A percentile compares a stretch with the other conserved stretches of the same genome.
Conservation (phyloP, 2,329 filamentous ascomycete species). For the Ascomycota sp. region DNA sequence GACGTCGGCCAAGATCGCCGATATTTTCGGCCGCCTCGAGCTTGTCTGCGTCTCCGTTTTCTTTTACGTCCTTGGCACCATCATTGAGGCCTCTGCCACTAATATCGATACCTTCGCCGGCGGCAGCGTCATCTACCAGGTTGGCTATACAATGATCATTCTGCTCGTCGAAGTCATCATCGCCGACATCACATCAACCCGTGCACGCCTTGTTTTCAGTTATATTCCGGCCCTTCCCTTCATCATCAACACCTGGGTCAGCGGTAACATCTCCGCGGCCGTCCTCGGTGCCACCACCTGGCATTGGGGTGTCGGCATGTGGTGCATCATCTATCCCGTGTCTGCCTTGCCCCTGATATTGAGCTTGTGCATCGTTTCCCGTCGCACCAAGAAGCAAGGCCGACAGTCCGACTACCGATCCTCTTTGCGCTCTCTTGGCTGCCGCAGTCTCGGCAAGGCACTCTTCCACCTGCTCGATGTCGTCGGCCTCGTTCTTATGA, state of each 20-base stretch:
- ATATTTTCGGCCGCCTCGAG: constrained; percentile 40
- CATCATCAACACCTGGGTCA: constrained; percentile 40
- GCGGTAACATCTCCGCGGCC: constrained; percentile 29
- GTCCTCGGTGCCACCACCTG: constrained; percentile 29
- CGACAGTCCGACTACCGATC: constrained; percentile 14
- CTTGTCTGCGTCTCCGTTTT: constrained; percentile 30
- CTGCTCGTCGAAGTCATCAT: constrained; percentile 37
- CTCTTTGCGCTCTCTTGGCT: constrained; percentile 2
- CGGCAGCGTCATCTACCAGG: constrained; percentile 32
- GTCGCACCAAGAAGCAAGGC: constrained; percentile 1
- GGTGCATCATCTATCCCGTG: constrained; percentile 35
- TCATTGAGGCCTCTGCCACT: constrained; percentile 26
- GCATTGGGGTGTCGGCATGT: constrained; percentile 44
- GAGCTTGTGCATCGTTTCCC: constrained; percentile 14
- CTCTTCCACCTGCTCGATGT: constrained; percentile 18
- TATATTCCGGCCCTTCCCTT: constrained; percentile 37
- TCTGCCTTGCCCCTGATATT: constrained; percentile 31
- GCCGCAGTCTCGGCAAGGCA: constrained; percentile 1
- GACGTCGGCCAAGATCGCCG: constrained; percentile 35
- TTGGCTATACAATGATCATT: constrained; percentile 34
- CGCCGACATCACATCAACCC: constrained; percentile 35
- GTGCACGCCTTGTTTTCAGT: constrained; percentile 36
- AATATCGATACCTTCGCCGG: constrained; percentile 26
- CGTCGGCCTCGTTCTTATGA: constrained; percentile 22
- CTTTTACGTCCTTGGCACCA: constrained; percentile 31